These are phyloP conservation scores for Hyaloscypha hepaticicola DNA, from an alignment of 495 filamentous ascomycete genomes.

Conservation along the genomic window DNA sequence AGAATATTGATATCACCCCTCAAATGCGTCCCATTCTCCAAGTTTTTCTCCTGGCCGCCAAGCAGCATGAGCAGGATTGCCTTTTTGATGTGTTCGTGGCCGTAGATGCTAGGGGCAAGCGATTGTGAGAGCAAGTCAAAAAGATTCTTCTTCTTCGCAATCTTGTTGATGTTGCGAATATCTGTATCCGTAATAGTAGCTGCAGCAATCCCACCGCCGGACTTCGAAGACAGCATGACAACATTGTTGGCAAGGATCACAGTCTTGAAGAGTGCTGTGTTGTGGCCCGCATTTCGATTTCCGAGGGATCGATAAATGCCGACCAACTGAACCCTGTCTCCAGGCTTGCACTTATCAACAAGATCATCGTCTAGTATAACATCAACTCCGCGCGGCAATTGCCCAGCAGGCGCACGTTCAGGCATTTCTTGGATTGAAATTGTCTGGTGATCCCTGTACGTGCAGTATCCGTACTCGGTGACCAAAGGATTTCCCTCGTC, in stretches of 20 bases:
- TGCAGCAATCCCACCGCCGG: slow-evolving; percentile 89
- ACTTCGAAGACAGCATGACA: slow-evolving; percentile 92
- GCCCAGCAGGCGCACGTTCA: slow-evolving; percentile 91
- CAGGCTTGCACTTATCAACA: slow-evolving; percentile 92
- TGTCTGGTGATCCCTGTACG: slow-evolving; percentile 94
- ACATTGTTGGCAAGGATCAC: slow-evolving; percentile 92
- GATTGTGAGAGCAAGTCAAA: slow-evolving; percentile 95
- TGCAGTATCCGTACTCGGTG: slow-evolving; percentile 95
- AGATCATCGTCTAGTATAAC: slow-evolving; percentile 96
- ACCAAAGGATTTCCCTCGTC: slow-evolving; percentile 76
- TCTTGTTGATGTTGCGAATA: slow-evolving; percentile 97
- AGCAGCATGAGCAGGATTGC: slow-evolving; percentile 95
- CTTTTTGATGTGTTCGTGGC: slow-evolving; percentile 97
- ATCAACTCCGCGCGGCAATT: slow-evolving; percentile 95
- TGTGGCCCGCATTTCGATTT: slow-evolving; percentile 85
- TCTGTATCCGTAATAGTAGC: slow-evolving; percentile 95
- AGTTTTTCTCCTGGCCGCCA: slow-evolving; percentile 98
- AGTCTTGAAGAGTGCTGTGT: slow-evolving; percentile 89
- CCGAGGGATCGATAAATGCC: slow-evolving; percentile 92
- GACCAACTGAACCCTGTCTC: slow-evolving; percentile 93
- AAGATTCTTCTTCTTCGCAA: slow-evolving; percentile 91
- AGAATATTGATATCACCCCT: slow-evolving; percentile 99
- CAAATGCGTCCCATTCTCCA: slow-evolving; percentile 97
- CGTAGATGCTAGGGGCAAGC: slow-evolving; percentile 95
- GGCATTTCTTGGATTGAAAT: slow-evolving; percentile 99